These are phyloP conservation scores for Selenicereus undatus DNA, from an alignment of 148 eudicot genomes.

Conservation along the genomic window DNA sequence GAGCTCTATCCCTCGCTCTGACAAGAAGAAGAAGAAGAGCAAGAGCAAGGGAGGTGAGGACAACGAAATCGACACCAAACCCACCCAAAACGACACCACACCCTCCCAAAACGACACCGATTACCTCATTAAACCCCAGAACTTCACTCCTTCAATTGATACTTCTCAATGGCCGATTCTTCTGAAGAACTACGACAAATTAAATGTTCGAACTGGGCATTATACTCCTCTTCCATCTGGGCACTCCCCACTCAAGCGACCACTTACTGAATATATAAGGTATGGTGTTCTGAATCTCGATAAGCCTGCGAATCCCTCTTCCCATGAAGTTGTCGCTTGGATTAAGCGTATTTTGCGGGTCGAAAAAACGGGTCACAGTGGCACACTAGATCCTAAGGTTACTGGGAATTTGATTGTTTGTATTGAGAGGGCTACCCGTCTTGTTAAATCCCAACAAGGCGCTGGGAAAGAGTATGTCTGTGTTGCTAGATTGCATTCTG, in stretches of 20 bases:
- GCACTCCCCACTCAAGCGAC: slow-evolving; percentile 72
- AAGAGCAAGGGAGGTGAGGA: slow-evolving; percentile 24
- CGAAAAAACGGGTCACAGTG: slow-evolving; percentile 88
- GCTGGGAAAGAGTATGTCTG: slow-evolving; percentile 97
- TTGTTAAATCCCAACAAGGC: slow-evolving; percentile 92
- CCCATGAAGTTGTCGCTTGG: slow-evolving; percentile 96
- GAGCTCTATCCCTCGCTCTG: slow-evolving; percentile 31
- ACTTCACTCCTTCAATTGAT: slow-evolving; percentile 56
- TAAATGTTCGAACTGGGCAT: slow-evolving; percentile 83
- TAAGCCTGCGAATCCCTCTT: slow-evolving; percentile 89
- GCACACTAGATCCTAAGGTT: slow-evolving; percentile 89
- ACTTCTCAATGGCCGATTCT: slow-evolving; percentile 90
- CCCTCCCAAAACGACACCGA: slow-evolving; percentile 21
- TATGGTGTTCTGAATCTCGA: slow-evolving; percentile 81
- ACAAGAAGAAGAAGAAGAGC: slow-evolving; percentile 59
- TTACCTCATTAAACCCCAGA: slow-evolving; percentile 70
- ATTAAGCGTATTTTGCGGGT: slow-evolving; percentile 79
- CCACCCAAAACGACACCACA: not conserved
- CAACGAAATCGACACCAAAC: slow-evolving; percentile 7
- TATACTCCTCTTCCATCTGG: slow-evolving; percentile 88
- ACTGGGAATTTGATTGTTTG: slow-evolving; percentile 91
- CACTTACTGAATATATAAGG: slow-evolving; percentile 63
- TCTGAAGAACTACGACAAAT: slow-evolving; percentile 73
- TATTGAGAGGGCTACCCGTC: slow-evolving; percentile 76
- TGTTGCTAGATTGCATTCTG: slow-evolving; percentile 72